Evolutionary conservation across 2,329 filamentous ascomycete species (phyloP).

Genomic region (Hypoxylon sp.): DNA sequence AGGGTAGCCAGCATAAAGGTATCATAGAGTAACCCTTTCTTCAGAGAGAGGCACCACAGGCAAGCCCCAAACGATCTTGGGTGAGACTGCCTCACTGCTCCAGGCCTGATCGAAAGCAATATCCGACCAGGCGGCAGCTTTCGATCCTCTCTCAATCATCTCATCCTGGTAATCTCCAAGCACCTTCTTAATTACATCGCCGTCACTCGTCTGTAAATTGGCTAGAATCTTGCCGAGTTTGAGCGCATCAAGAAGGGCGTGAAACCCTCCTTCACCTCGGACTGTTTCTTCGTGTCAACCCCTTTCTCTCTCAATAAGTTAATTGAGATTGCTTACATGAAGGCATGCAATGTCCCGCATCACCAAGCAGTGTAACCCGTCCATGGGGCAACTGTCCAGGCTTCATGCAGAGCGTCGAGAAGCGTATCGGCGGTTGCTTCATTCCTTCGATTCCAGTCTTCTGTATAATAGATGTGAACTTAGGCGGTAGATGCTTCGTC

Average conservation of each 20-base stretch:
- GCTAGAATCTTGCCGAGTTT: conserved; percentile 49
- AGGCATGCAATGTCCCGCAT: conserved; percentile 49
- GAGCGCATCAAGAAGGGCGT: conserved; percentile 66
- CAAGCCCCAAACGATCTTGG: conserved; percentile 41
- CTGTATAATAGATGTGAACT: conserved; percentile 43
- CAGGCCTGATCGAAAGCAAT: conserved; percentile 42
- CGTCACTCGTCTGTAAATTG: conserved; percentile 39
- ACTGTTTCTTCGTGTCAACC: conserved; percentile 33
- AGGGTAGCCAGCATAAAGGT: neutral
- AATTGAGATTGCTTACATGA: conserved; percentile 35
- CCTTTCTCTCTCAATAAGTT: neutral
- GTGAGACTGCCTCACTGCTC: conserved; percentile 26
- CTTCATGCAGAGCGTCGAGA: conserved; percentile 43
- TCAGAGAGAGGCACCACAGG: conserved; percentile 44
- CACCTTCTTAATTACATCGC: conserved; percentile 35
- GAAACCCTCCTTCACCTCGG: conserved; percentile 48
- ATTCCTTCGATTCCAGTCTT: conserved; percentile 36
- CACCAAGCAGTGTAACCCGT: conserved; percentile 47
- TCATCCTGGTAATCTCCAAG: conserved; percentile 53
- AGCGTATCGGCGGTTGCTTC: conserved; percentile 36
- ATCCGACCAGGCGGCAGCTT: conserved; percentile 47
- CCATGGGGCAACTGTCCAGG: conserved; percentile 45
- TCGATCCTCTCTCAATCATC: conserved; percentile 51
- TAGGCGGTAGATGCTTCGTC: conserved; percentile 41
- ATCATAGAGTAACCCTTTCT: conserved; percentile 37